Conservation (phyloP, 1,284 basidiomycete genomes). For the Leccinum ponderosum region DNA sequence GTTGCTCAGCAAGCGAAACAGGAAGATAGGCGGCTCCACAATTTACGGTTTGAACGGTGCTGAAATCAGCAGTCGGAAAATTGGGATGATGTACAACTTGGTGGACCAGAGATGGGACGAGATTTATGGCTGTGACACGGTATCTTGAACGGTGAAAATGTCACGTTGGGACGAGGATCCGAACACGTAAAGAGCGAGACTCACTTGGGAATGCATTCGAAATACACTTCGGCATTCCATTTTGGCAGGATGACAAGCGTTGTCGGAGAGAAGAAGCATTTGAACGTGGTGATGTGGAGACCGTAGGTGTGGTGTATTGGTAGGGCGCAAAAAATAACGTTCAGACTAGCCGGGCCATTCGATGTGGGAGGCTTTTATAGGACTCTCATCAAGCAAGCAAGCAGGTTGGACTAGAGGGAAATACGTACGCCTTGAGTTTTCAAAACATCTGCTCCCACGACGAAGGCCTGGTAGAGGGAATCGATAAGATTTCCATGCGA, state of each 20-base stretch:
- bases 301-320: conserved; percentile 74
- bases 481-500: conserved; percentile 68
- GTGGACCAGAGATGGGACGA: conserved; percentile 68
- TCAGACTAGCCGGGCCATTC: conserved; percentile 43
- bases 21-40: conserved; percentile 72
- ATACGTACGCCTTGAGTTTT: conserved; percentile 24
- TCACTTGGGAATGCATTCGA: conserved; percentile 46
- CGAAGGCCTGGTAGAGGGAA: conserved; percentile 44
- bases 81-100: conserved; percentile 61
- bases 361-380: conserved; percentile 40
- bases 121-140: conserved; percentile 45
- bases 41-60: conserved; percentile 44
- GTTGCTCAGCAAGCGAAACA: conserved; percentile 46
- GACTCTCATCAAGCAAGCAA: neutral
- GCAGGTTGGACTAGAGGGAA: neutral
- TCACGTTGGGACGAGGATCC: neutral
- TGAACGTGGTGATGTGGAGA: conserved; percentile 54
- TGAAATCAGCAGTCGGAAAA: conserved; percentile 52
- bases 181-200: conserved; percentile 7
- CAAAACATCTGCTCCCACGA: conserved; percentile 33
- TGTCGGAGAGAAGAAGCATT: conserved; percentile 41
- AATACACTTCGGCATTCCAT: conserved; percentile 56
- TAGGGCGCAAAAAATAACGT: conserved; percentile 54
- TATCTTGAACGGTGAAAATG: conserved; percentile 40
- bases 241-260: conserved; percentile 57